These are phyloP conservation scores for Diaporthe sp. DNA, from an alignment of 2,329 filamentous ascomycete genomes.

Conservation along the genomic window DNA sequence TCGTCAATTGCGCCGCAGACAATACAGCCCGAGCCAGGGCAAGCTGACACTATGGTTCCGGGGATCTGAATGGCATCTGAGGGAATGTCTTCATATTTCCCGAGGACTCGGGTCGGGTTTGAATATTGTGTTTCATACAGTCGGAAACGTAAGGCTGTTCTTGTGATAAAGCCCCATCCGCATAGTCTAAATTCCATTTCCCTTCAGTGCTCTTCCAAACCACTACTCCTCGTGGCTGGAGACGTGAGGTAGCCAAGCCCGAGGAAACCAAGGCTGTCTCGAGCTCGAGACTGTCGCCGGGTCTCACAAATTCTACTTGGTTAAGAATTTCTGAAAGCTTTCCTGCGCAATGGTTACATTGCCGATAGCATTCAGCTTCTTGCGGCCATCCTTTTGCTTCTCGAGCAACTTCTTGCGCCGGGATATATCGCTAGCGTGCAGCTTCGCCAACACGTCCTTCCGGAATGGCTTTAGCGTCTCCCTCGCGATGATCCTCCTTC, in stretches of 20 bases:
- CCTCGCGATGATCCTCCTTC: conserved; percentile 85
- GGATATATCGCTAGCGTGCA: conserved; percentile 91
- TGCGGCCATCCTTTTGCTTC: conserved; percentile 96
- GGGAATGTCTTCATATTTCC: not conserved
- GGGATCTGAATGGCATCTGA: not conserved
- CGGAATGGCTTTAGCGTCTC: conserved; percentile 97
- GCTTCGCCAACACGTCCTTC: conserved; percentile 93
- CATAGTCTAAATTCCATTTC: not conserved
- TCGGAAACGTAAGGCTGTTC: not conserved
- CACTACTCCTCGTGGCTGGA: not conserved
- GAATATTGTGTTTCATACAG: not conserved
- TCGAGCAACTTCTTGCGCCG: conserved; percentile 89
- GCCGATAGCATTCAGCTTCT: conserved; percentile 85
- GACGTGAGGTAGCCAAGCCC: not conserved
- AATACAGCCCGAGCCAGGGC: not conserved
- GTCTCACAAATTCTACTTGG: conserved; percentile 69
- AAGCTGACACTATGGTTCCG: not conserved
- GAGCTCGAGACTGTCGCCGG: not conserved
- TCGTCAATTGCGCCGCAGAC: not conserved
- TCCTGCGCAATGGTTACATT: conserved; percentile 98
- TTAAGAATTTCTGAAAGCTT: conserved; percentile 93
- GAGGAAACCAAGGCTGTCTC: not conserved
- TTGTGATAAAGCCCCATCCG: not conserved
- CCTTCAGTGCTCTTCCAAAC: not conserved
- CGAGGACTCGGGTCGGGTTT: not conserved